A percentile compares a stretch with the other conserved stretches of the same genome.
phyloP scores from a whole-genome alignment of 2,329 filamentous ascomycete genomes.

The Hypoxylon sp. region DNA sequence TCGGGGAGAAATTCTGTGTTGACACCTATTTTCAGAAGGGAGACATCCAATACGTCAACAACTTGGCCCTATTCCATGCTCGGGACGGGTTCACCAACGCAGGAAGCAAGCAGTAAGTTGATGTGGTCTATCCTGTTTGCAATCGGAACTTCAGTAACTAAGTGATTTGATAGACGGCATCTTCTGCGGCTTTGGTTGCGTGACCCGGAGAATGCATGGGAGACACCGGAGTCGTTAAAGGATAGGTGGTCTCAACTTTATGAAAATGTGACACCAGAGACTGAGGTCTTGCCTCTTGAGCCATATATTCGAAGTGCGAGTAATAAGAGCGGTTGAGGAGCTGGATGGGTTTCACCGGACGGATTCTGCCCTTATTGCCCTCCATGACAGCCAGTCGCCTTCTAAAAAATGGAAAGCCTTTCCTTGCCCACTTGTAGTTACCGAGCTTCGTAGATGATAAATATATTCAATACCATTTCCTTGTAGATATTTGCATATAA shows the following conservation, averaged over 20 bases:
- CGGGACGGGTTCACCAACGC: conserved; percentile 65
- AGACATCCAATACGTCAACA: conserved; percentile 70
- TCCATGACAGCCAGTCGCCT: too few species aligned
- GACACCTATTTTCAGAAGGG: conserved; percentile 64
- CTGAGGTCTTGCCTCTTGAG: conserved; percentile 69
- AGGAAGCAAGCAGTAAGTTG: conserved; percentile 62
- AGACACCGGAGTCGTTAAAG: conserved; percentile 61
- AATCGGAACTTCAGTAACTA: conserved; percentile 54
- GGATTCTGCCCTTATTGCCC: not conserved
- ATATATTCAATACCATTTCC: not conserved
- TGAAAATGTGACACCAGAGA: conserved; percentile 64
- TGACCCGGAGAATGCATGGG: conserved; percentile 65
- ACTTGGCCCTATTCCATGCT: conserved; percentile 68
- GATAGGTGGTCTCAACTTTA: conserved; percentile 69
- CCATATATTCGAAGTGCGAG: conserved; percentile 61
- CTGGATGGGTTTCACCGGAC: not conserved
- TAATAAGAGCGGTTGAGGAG: conserved; percentile 49
- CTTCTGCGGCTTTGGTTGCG: conserved; percentile 66
- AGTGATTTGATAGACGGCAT: conserved; percentile 58
- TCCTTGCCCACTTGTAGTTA: not conserved
- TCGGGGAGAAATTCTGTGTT: conserved; percentile 62
- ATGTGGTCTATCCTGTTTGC: conserved; percentile 56
- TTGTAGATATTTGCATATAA: not conserved
- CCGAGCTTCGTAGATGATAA: not conserved
- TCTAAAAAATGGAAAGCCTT: too few species aligned